Base-by-base conservation (phyloP, 163 green algal species). In the Volvox carteri region DNA sequence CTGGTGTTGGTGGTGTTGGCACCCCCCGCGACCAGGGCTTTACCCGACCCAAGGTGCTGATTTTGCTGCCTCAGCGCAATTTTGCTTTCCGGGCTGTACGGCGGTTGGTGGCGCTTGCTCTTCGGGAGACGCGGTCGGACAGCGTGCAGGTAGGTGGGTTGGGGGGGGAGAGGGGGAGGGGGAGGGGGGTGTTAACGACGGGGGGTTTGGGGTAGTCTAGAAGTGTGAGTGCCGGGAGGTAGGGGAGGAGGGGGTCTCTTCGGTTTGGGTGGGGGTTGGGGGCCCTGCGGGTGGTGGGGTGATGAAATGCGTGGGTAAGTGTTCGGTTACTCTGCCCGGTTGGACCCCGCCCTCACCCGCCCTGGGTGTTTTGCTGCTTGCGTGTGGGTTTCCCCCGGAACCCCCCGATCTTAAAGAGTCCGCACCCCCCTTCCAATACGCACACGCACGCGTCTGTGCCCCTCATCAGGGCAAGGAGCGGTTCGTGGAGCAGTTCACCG, bases 41-140 rank as follows among this genome's bases (percentile, higher is more conserved):
- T 90, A 96, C 94, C 0, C 91, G 96, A 7, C 89, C 96, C 52
- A 98, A 97, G 92, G 95, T 97, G 79, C 93, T 99, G 50, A 65
- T 99, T 14, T 90, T 98, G 85, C 89, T 97, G 90, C 97, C 97
- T 0, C 93, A 96, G 91, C 95, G 97, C 86, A 96, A 95, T 87
- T 70, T 93, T 7, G 97, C 96, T 0, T 94, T 94, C 50, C 79
- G 76, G 3, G 41, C 92, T 0, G 92, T 98, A n/a, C 39, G 77
- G 58, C 91, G 96, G 33, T 90, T 99, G 79, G 77, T 95, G 37
- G 50, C 88, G 14, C 93, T 99, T 56, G 96, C 95, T 6, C 92
- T 97, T 77, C 84, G 89, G 67, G 96, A 97, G 93, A 97, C 94
- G 14, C 92, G 95, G 1, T 92, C 89, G 18, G 96, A 98, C 90